Conservation (phyloP, 169 alveolate species). For the Ichthyophthirius multifiliis region DNA sequence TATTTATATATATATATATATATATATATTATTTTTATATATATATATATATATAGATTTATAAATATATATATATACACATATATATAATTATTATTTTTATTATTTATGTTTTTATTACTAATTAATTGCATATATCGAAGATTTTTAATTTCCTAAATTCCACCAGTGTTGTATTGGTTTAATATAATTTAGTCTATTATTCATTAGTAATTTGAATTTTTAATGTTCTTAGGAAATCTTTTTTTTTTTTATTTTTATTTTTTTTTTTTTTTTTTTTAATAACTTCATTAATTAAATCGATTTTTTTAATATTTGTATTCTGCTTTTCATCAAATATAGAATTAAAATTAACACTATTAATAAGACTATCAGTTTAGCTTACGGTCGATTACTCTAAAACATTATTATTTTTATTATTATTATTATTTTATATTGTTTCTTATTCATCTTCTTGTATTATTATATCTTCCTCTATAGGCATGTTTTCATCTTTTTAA, state of each 20-base stretch:
- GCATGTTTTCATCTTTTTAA: neutral
- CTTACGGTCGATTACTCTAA: neutral
- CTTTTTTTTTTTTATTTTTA: neutral
- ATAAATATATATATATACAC: neutral
- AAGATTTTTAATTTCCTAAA: conserved; percentile 28
- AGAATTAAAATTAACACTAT: neutral
- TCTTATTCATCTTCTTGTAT: neutral
- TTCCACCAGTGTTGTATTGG: conserved; percentile 49
- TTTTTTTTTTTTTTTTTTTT: too few species aligned
- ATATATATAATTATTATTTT: neutral
- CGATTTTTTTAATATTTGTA: conserved; percentile 12
- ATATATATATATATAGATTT: too few species aligned
- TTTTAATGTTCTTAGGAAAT: conserved; percentile 27
- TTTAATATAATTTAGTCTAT: conserved; percentile 35
- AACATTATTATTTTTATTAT: neutral
- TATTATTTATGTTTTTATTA: neutral
- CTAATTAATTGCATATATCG: conserved; percentile 44
- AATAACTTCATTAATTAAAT: conserved; percentile 26
- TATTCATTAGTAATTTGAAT: neutral
- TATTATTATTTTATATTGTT: neutral
- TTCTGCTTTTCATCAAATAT: neutral
- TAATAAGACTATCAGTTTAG: neutral
- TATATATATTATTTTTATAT: neutral
- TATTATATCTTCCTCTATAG: too few species aligned
- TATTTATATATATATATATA: neutral